These are phyloP conservation scores for Vigna reflexopilosa DNA, from an alignment of 306 rosid species.

Conservation along the genomic window DNA sequence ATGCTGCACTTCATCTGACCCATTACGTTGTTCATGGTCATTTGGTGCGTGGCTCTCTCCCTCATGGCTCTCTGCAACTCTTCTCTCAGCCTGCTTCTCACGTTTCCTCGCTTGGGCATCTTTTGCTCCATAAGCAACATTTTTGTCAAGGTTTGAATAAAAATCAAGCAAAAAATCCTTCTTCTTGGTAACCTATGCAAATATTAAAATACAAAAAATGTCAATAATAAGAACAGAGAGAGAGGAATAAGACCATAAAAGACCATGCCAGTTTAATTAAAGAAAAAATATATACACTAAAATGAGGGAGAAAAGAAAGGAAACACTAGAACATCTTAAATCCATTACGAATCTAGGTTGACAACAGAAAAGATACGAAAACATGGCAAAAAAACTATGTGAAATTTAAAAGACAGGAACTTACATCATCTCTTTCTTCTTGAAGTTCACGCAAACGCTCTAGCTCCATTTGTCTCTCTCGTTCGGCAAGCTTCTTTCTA, in stretches of 20 bases:
- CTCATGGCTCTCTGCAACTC: slow-evolving; percentile 48
- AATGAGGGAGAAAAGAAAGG: slow-evolving; percentile 1
- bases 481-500: slow-evolving; percentile 86
- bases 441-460: slow-evolving; percentile 71
- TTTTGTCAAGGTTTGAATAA: slow-evolving; percentile 76
- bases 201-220: slow-evolving; percentile 24
- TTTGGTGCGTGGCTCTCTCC: slow-evolving; percentile 30
- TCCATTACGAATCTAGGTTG: slow-evolving; percentile 26
- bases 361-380: slow-evolving; percentile 27
- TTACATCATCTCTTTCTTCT: slow-evolving; percentile 89
- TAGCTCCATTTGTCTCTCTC: slow-evolving; percentile 78
- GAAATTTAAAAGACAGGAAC: slow-evolving; percentile 37
- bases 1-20: slow-evolving; percentile 42
- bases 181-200: slow-evolving; percentile 84
- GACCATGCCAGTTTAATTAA: neutral
- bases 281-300: neutral
- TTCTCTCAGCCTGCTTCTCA: slow-evolving; percentile 44
- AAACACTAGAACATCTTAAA: slow-evolving; percentile 12
- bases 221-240: slow-evolving; percentile 24
- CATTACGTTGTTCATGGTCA: slow-evolving; percentile 40
- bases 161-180: slow-evolving; percentile 80
- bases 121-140: slow-evolving; percentile 81
- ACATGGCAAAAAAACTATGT: neutral
- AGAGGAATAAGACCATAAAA: slow-evolving; percentile 1
- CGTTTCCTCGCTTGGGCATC: slow-evolving; percentile 52